Percentiles rank a stretch among this genome's conserved stretches.
Evolutionary conservation across 139 green algal genomes (phyloP).

Genomic region (Yamagishiella unicocca): DNA sequence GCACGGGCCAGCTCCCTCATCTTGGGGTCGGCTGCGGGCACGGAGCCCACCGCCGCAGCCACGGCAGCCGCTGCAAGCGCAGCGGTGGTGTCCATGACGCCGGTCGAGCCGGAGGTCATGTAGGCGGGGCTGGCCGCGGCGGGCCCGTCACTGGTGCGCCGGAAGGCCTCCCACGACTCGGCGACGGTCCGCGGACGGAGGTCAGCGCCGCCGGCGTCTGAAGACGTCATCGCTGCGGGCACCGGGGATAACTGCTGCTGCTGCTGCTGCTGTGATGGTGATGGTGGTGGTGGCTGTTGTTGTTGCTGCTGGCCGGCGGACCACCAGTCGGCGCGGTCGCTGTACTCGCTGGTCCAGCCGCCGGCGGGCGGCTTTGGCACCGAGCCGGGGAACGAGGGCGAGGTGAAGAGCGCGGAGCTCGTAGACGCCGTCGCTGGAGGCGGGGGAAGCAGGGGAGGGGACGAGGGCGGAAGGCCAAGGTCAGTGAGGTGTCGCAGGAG

Average conservation of each 20-base stretch:
- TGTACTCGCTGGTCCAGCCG: not conserved
- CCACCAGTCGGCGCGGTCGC: constrained; percentile 41
- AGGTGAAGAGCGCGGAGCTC: not conserved
- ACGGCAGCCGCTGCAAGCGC: constrained; percentile 30
- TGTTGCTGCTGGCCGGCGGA: not conserved
- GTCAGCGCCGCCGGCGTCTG: not conserved
- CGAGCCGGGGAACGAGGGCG: not conserved
- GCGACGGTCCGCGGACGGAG: not conserved
- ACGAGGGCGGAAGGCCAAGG: not conserved
- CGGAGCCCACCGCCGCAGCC: not conserved
- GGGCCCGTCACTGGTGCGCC: not conserved
- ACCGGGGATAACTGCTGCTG: too few species aligned
- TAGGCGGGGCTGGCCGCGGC: not conserved
- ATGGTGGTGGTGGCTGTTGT: not conserved
- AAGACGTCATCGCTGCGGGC: too few species aligned
- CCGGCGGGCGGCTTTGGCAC: not conserved
- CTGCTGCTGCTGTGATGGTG: not conserved
- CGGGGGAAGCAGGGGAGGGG: not conserved
- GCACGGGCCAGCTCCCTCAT: constrained; percentile 11
- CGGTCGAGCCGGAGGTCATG: not conserved
- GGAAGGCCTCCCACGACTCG: constrained; percentile 37
- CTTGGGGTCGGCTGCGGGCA: not conserved
- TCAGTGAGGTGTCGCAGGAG: not conserved
- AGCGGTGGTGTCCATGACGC: constrained; percentile 23
- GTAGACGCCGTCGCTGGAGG: not conserved